phyloP scores from a whole-genome alignment of 139 green algal genomes.

The Mychonastes homosphaera region DNA sequence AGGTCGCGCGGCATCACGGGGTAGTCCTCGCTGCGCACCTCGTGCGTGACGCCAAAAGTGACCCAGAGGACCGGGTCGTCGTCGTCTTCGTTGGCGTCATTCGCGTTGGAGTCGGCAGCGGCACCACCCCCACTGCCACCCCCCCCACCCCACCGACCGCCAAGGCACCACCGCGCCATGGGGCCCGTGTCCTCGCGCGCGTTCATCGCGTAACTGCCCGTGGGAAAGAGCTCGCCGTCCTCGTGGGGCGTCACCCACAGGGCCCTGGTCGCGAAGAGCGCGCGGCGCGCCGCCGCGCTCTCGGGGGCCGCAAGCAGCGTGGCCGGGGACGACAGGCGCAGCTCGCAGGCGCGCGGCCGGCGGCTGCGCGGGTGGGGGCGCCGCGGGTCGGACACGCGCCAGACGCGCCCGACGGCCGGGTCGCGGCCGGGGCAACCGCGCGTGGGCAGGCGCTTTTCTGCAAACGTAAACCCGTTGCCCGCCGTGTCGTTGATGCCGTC shows the following conservation, averaged over 20 bases:
- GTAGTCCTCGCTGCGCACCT: conserved; percentile 40
- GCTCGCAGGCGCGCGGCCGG: conserved; percentile 51
- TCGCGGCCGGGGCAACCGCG: background rate
- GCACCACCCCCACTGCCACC: conserved; percentile 1
- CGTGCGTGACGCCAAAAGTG: background rate
- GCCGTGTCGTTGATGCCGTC: background rate
- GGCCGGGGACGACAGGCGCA: conserved; percentile 34
- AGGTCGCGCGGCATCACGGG: conserved; percentile 67
- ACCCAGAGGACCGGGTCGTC: background rate
- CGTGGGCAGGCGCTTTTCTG: background rate
- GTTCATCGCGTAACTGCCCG: conserved; percentile 62
- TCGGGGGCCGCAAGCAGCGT: conserved; percentile 27
- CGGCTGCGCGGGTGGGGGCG: conserved; percentile 34
- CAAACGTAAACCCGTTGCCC: background rate
- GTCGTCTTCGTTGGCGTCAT: background rate
- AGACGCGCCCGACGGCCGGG: conserved; percentile 9
- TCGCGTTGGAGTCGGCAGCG: background rate
- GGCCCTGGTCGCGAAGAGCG: conserved; percentile 60
- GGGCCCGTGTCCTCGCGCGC: conserved; percentile 6
- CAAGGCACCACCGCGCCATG: no score
- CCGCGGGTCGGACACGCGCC: conserved; percentile 40
- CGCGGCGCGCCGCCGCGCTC: conserved; percentile 27
- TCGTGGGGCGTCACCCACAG: conserved; percentile 63
- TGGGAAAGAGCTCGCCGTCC: conserved; percentile 57
- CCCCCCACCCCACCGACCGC: conserved; percentile 40